Conservation (phyloP, 1,284 basidiomycete species). For the Ceratobasidium sp. region DNA sequence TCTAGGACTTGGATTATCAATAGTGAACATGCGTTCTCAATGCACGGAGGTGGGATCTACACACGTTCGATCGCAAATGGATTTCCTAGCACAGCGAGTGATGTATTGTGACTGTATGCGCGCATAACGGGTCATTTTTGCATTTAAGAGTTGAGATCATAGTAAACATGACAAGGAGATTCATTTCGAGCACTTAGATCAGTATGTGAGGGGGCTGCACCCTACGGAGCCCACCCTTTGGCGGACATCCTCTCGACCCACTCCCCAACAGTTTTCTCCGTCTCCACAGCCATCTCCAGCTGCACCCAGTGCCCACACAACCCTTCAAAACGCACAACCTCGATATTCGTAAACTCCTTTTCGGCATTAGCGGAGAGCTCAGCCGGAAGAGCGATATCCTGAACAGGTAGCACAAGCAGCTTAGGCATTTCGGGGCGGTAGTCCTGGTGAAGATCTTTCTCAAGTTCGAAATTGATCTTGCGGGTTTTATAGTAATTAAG, state of each 20-base stretch:
- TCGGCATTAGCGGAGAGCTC: constrained; percentile 6
- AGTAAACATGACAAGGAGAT: background rate
- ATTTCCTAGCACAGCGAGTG: too few species aligned
- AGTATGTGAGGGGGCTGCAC: background rate
- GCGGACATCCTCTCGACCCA: constrained; percentile 34
- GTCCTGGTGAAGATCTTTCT: constrained; percentile 37
- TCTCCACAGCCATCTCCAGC: constrained; percentile 32
- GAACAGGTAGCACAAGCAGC: constrained; percentile 25
- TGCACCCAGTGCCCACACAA: constrained; percentile 42
- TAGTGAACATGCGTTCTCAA: too few species aligned
- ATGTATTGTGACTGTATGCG: too few species aligned
- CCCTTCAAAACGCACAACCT: constrained; percentile 35
- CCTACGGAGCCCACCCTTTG: constrained; percentile 15
- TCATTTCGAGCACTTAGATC: background rate
- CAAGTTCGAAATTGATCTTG: constrained; percentile 29
- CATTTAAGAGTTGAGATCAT: background rate
- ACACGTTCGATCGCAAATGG: too few species aligned
- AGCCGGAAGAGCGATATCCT: constrained; percentile 23
- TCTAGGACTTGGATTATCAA: too few species aligned
- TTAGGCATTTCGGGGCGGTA: constrained; percentile 41
- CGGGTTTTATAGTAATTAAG: constrained; percentile 35
- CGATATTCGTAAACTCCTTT: constrained; percentile 17
- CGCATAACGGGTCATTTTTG: background rate
- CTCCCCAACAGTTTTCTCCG: constrained; percentile 39
- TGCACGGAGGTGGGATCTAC: too few species aligned